Base-by-base conservation (phyloP, 1,284 basidiomycete genomes). In the Heliocybe sulcata region DNA sequence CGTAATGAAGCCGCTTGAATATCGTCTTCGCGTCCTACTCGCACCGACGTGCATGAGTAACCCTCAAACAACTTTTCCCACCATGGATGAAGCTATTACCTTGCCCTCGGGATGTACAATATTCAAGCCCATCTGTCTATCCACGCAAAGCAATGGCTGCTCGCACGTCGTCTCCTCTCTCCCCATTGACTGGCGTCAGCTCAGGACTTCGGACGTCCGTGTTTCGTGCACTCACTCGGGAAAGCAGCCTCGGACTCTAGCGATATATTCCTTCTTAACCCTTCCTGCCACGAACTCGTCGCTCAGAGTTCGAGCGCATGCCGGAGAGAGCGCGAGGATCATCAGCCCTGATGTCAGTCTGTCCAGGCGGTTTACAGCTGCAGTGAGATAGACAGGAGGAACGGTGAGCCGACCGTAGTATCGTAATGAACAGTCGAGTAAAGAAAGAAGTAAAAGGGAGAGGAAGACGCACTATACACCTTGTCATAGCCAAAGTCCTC, bases 311-410 rank as follows among this genome's bases (percentile, higher is more conserved):
- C 83, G 78, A 0, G 94, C 92, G 25, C 90, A 80, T 49, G 82
- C 73, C 1, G 85, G 75, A 12, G 86, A 87, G 12, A 94, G 77
- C 0, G 94, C 92, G 54, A 98, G 79, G 60, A 99, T 92, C 94
- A 99, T 96, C 55, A 98, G 77, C 3, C 97, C 97, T 0, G 93
- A 96, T 0, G 97, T 99, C 19, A 99, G 76, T 52, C 97, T 80
- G 71, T 99, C 97, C 49, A 99, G 76, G 51, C 97, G 82, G 67
- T 99, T 99, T 38, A 94, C 89, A 57, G 96, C 94, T 97, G 19
- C 45, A 22, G 52, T 45, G 53, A 54, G 54, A 35, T 45, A 29
- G 14, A 19, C 25, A 27, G 31, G 45, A 3, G 35, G 22, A n/a
- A n/a, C n/a, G n/a, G n/a, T n/a, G n/a, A n/a, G n/a, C n/a, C n/a